These are phyloP conservation scores for Pseudogymnoascus sp. DNA, from an alignment of 2,329 filamentous ascomycete genomes.

Conservation along the genomic window DNA sequence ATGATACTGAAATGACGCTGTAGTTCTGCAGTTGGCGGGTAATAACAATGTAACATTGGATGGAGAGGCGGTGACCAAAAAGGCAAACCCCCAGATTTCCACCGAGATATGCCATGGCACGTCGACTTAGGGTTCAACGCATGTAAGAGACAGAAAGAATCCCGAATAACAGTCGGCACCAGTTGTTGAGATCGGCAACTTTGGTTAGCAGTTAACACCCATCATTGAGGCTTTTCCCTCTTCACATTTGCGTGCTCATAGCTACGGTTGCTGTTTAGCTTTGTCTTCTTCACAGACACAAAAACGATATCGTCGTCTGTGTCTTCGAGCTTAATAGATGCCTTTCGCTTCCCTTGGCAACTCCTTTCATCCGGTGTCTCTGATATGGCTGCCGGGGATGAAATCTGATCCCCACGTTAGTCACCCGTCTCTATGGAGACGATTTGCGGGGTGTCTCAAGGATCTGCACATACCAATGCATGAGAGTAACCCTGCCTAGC, in stretches of 20 bases:
- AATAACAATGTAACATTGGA: background rate
- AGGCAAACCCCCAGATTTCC: background rate
- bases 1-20: background rate
- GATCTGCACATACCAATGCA: background rate
- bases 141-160: too few relatives aligned
- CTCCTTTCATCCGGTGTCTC: background rate
- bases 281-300: background rate
- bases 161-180: background rate
- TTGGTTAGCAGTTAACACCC: too few relatives aligned
- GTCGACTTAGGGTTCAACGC: background rate
- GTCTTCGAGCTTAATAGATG: background rate
- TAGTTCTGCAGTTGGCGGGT: background rate
- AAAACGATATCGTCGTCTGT: background rate
- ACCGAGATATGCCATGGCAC: background rate
- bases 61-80: background rate
- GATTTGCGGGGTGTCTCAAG: background rate
- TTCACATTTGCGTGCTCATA: background rate
- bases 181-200: too few relatives aligned
- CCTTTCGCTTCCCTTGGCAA: background rate
- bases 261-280: background rate
- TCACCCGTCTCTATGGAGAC: background rate
- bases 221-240: background rate
- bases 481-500: background rate
- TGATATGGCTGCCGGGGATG: background rate
- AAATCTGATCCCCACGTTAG: background rate